Evolutionary conservation across 257 asterid species (phyloP).

Genomic region (Solanum lignicaule): DNA sequence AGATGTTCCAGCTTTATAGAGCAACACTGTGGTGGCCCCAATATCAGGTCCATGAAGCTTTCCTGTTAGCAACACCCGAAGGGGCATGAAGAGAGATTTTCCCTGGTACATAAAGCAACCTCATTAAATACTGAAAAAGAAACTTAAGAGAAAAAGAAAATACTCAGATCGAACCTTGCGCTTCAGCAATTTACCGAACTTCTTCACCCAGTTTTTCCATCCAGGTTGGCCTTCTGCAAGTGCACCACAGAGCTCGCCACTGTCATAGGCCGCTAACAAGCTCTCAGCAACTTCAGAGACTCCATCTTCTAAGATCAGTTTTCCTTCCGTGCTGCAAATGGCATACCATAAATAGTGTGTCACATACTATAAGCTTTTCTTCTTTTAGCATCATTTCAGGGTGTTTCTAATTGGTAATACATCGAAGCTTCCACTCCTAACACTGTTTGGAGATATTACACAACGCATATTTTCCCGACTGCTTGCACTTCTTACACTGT

Average conservation of each 20-base stretch:
- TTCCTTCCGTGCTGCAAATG: slow-evolving; percentile 63
- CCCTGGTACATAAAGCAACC: slow-evolving; percentile 45
- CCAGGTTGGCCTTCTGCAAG: slow-evolving; percentile 74
- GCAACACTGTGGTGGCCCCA: slow-evolving; percentile 54
- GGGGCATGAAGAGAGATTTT: slow-evolving; percentile 91
- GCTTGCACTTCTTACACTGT: not conserved
- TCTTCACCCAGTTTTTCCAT: slow-evolving; percentile 87
- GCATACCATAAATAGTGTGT: not conserved
- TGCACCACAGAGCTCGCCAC: slow-evolving; percentile 60
- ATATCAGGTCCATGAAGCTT: slow-evolving; percentile 94
- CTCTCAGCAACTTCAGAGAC: slow-evolving; percentile 66
- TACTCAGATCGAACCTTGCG: slow-evolving; percentile 54
- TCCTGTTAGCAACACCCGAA: slow-evolving; percentile 78
- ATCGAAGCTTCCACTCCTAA: not conserved
- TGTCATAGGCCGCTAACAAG: slow-evolving; percentile 64
- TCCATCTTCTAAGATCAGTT: slow-evolving; percentile 55
- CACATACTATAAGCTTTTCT: not conserved
- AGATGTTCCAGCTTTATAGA: slow-evolving; percentile 57
- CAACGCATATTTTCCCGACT: not conserved
- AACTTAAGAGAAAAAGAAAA: not conserved
- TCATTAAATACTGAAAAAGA: not conserved
- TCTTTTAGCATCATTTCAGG: not conserved
- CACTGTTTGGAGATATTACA: not conserved
- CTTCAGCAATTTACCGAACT: slow-evolving; percentile 72
- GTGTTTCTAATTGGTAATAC: not conserved